Conservation (phyloP, 2,329 filamentous ascomycete species). For the Trichoderma simmonsii region DNA sequence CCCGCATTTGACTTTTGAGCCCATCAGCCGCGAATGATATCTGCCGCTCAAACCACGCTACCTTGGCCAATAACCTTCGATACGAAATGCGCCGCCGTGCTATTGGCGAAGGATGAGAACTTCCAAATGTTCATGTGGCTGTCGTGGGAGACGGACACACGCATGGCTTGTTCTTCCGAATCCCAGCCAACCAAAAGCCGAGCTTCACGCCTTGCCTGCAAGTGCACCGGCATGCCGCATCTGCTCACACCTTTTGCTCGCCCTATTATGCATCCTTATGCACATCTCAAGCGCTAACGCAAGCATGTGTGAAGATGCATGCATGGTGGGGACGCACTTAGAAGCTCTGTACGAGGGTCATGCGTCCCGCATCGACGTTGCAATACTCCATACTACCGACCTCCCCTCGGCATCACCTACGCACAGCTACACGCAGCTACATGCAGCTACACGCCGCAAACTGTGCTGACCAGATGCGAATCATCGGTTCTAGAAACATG, state of each 20-base stretch:
- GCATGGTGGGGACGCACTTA: constrained; percentile 14
- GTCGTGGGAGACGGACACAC: not conserved
- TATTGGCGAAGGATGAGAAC: not conserved
- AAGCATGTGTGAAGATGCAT: constrained; percentile 17
- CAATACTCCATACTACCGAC: constrained; percentile 1
- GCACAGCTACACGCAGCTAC: not conserved
- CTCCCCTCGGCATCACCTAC: constrained; percentile 2
- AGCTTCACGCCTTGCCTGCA: constrained; percentile 2
- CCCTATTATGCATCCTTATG: constrained; percentile 19
- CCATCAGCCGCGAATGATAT: constrained; percentile 6
- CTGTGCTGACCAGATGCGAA: not conserved
- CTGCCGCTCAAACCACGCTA: not conserved
- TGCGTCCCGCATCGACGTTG: constrained; percentile 9
- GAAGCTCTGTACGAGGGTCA: constrained; percentile 18
- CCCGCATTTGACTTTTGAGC: constrained; percentile 9
- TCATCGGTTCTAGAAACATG: not conserved
- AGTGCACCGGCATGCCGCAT: constrained; percentile 6
- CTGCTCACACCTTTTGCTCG: constrained; percentile 9
- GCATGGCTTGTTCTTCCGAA: constrained; percentile 2
- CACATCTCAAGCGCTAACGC: constrained; percentile 17
- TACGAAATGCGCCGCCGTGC: not conserved
- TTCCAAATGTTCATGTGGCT: not conserved
- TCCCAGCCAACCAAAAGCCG: constrained; percentile 1
- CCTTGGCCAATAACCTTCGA: not conserved
- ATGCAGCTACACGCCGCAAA: not conserved